Conservation (phyloP, 1,139 yeast species). For the Candida glucosophila region DNA sequence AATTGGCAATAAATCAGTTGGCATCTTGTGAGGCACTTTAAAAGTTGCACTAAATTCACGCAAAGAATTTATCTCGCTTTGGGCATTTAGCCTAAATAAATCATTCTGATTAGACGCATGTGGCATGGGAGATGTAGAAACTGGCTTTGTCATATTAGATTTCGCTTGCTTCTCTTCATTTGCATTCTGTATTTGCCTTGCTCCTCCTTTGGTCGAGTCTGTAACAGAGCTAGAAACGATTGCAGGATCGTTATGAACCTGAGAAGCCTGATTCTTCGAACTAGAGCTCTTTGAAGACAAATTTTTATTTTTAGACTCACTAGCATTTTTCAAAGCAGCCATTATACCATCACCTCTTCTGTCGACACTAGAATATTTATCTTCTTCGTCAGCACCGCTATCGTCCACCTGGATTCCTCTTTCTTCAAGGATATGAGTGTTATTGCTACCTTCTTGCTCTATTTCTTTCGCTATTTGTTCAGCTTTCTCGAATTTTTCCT, state of each 20-base stretch:
- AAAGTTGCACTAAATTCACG: conserved; percentile 77
- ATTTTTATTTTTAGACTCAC: conserved; percentile 8
- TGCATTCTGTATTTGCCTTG: too few species aligned
- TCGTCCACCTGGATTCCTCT: conserved; percentile 75
- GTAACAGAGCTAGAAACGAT: conserved; percentile 50
- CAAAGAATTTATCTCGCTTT: conserved; percentile 69
- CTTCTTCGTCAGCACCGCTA: conserved; percentile 89
- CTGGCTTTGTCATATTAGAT: conserved; percentile 1
- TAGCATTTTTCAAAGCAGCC: conserved; percentile 45
- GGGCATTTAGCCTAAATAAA: conserved; percentile 43
- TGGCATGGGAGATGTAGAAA: conserved; percentile 3
- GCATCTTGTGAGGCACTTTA: conserved; percentile 68
- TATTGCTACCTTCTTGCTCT: conserved; percentile 58
- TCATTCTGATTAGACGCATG: conserved; percentile 22
- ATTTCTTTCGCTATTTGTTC: conserved; percentile 77
- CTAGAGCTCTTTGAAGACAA: conserved; percentile 43
- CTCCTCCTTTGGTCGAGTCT: too few species aligned
- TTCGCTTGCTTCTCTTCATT: conserved; percentile 3
- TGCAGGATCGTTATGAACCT: conserved; percentile 69
- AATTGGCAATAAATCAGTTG: conserved; percentile 69
- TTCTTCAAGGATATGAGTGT: conserved; percentile 83
- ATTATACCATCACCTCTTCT: conserved; percentile 55
- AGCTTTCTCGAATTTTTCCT: conserved; percentile 59
- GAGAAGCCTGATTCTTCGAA: conserved; percentile 59
- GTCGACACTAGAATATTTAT: conserved; percentile 86